Conservation (phyloP, 371 early-diverging fungal species). For the Syncephalastrum racemosum region DNA sequence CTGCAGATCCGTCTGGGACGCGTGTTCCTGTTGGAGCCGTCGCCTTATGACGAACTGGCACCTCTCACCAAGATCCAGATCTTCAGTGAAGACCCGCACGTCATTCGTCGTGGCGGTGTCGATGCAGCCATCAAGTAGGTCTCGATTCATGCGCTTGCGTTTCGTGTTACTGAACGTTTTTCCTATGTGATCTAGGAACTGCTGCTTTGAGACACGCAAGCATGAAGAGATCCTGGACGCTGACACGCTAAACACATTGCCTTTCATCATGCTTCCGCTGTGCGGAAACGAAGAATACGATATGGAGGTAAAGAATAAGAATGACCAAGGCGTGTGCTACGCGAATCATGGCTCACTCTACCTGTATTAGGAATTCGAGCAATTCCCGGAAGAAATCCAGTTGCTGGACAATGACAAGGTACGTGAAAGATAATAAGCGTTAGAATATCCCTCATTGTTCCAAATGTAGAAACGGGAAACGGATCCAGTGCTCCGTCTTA, state of each 20-base stretch:
- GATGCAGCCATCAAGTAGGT: conserved; percentile 79
- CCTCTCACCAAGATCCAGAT: conserved; percentile 84
- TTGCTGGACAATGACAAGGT: conserved; percentile 80
- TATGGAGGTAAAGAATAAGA: conserved; percentile 61
- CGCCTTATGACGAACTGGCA: conserved; percentile 54
- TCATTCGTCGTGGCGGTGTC: conserved; percentile 89
- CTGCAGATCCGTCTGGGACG: conserved; percentile 68
- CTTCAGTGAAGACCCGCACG: conserved; percentile 78
- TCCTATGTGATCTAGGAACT: conserved; percentile 65
- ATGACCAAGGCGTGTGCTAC: too few species aligned
- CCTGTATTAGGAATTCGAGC: conserved; percentile 78
- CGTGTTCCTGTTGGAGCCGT: conserved; percentile 64
- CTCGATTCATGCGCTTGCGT: too few species aligned
- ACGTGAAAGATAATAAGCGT: neutral
- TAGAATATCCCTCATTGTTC: neutral
- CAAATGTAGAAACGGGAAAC: conserved; percentile 67
- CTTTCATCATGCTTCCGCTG: conserved; percentile 86
- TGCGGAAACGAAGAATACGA: conserved; percentile 92
- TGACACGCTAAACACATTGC: conserved; percentile 74
- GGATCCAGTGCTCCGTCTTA: conserved; percentile 71
- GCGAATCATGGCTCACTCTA: too few species aligned
- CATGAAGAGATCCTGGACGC: conserved; percentile 67
- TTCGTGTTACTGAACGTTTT: neutral
- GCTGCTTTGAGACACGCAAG: conserved; percentile 76
- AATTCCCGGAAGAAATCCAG: conserved; percentile 92